Percentiles rank a stretch among this genome's conserved stretches.
phyloP scores from a whole-genome alignment of 768 basidiomycete species.

The Boletus rubescentipes region DNA sequence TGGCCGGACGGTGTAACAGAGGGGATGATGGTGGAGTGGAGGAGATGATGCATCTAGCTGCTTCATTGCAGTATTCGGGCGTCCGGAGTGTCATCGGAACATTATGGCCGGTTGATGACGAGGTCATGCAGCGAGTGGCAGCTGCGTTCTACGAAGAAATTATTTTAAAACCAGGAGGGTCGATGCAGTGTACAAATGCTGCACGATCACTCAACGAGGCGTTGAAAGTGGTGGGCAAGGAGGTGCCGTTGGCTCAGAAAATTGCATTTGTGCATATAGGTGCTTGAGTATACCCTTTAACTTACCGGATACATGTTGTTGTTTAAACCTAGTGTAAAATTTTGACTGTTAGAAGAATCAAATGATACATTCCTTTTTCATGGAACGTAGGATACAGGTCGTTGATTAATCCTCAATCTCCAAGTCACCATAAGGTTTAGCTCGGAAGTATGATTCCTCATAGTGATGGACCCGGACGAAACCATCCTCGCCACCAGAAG shows the following conservation, averaged over 20 bases:
- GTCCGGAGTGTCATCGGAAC: slow-evolving; percentile 35
- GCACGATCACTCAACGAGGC: slow-evolving; percentile 22
- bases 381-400: slow-evolving; percentile 7
- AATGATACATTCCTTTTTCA: slow-evolving; percentile 8
- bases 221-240: slow-evolving; percentile 9
- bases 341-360: neutral
- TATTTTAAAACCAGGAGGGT: slow-evolving; percentile 10
- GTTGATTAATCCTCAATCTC: slow-evolving; percentile 60
- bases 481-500: slow-evolving; percentile 96
- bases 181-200: slow-evolving; percentile 12
- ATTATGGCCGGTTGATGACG: slow-evolving; percentile 34
- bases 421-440: slow-evolving; percentile 88
- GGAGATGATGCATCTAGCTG: slow-evolving; percentile 35
- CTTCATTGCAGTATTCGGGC: slow-evolving; percentile 34
- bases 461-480: slow-evolving; percentile 91
- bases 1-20: slow-evolving; percentile 31
- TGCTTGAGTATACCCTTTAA: slow-evolving; percentile 7
- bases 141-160: slow-evolving; percentile 24
- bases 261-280: slow-evolving; percentile 33
- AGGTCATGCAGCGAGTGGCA: slow-evolving; percentile 21
- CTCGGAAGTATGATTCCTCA: slow-evolving; percentile 92
- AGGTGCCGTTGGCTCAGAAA: slow-evolving; percentile 22
- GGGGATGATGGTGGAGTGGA: slow-evolving; percentile 20
- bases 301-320: neutral
- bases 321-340: neutral